Percentiles rank a stretch among this genome's conserved stretches.
These are phyloP conservation scores for Tricholoma sp. DNA, from an alignment of 768 basidiomycete species.

Conservation along the genomic window DNA sequence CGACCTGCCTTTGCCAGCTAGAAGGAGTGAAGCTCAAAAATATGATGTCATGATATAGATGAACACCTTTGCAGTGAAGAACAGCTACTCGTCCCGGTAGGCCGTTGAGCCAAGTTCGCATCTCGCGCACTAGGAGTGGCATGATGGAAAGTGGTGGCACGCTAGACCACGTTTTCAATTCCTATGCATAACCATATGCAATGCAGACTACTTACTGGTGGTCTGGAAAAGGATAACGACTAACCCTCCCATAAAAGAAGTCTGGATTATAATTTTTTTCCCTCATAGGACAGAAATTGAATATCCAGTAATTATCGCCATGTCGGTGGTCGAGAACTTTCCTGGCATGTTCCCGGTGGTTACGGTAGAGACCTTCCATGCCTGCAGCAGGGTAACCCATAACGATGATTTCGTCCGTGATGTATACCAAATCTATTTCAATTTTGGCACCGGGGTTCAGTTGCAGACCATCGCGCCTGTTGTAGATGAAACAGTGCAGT, in stretches of 20 bases:
- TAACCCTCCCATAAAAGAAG: constrained; percentile 70
- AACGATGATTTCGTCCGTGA: constrained; percentile 71
- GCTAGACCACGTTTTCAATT: constrained; percentile 26
- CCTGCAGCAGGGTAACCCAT: constrained; percentile 86
- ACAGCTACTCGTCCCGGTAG: constrained; percentile 69
- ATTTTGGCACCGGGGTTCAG: too few relatives aligned
- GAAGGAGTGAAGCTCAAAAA: background rate
- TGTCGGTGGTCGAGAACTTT: constrained; percentile 72
- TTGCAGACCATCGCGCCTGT: background rate
- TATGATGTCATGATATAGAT: background rate
- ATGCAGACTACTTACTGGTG: constrained; percentile 59
- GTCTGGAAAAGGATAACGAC: constrained; percentile 86
- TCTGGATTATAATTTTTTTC: constrained; percentile 76
- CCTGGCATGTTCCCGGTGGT: constrained; percentile 69
- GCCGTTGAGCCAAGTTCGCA: constrained; percentile 64
- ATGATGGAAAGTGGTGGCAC: constrained; percentile 76
- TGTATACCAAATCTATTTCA: constrained; percentile 50
- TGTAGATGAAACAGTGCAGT: background rate
- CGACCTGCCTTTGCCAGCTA: constrained; percentile 80
- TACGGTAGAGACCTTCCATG: constrained; percentile 75
- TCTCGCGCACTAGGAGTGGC: constrained; percentile 68
- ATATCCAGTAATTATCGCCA: constrained; percentile 77
- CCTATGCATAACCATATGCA: background rate
- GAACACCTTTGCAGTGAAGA: constrained; percentile 79
- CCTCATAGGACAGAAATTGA: constrained; percentile 79